phyloP scores from a whole-genome alignment of 176 grass and related monocot genomes.

The Canna indica region DNA sequence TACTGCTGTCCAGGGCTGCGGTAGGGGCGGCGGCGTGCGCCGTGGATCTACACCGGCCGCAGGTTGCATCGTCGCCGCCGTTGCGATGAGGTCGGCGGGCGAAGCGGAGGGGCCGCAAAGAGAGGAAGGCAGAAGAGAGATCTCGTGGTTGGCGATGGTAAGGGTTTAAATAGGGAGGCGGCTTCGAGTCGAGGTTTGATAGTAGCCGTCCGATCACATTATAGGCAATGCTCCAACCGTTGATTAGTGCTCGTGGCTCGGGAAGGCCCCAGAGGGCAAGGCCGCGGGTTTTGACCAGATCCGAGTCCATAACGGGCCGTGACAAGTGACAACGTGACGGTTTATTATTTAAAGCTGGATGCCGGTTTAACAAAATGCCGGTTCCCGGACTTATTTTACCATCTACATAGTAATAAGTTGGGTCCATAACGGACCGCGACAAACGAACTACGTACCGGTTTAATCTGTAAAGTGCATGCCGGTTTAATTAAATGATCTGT shows the following conservation, averaged over 20 bases:
- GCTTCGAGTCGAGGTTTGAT: not conserved
- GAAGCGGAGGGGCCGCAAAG: slow-evolving; percentile 1
- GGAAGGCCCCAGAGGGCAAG: not conserved
- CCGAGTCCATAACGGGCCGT: not conserved
- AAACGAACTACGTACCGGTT: no score
- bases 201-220: not conserved
- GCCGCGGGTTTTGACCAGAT: slow-evolving; percentile 15
- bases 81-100: slow-evolving; percentile 4
- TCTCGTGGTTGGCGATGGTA: not conserved
- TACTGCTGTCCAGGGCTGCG: slow-evolving; percentile 2
- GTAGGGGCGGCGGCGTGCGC: slow-evolving; percentile 1
- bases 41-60: slow-evolving; percentile 1
- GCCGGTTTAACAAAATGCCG: not conserved
- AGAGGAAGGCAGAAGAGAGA: not conserved
- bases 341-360: not conserved
- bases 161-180: slow-evolving; percentile 15
- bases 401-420: no score
- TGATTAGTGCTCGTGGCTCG: not conserved
- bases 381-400: not conserved
- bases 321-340: not conserved
- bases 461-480: no score
- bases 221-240: not conserved
- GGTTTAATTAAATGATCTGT: no score
- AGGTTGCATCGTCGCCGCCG: slow-evolving; percentile 9
- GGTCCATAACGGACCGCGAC: no score